A percentile compares a stretch with the other conserved stretches of the same genome.
These are phyloP conservation scores for Schwanniomyces sp. DNA, from an alignment of 805 yeast genomes.

Conservation along the genomic window DNA sequence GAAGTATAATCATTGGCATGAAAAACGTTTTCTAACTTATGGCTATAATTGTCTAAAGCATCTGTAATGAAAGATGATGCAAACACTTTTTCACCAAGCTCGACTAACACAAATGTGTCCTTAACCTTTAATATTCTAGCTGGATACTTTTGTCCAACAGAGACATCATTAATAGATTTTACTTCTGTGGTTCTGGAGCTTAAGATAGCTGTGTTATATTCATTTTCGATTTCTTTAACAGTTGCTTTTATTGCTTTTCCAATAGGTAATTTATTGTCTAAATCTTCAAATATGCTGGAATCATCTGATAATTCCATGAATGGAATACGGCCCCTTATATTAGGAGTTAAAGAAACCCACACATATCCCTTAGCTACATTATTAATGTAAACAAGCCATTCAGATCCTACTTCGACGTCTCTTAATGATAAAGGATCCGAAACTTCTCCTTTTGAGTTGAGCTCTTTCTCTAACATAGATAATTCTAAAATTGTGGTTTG, in stretches of 20 bases:
- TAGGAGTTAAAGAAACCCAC: conserved; percentile 72
- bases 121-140: conserved; percentile 61
- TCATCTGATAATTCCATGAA: conserved; percentile 63
- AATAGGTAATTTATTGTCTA: conserved; percentile 62
- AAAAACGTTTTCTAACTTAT: conserved; percentile 50
- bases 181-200: conserved; percentile 49
- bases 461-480: conserved; percentile 48
- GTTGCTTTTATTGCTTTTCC: conserved; percentile 68
- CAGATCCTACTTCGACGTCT: conserved; percentile 49
- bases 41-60: conserved; percentile 67
- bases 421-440: conserved; percentile 34
- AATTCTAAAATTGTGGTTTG: conserved; percentile 65
- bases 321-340: conserved; percentile 64
- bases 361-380: conserved; percentile 58
- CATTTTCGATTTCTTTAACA: conserved; percentile 54
- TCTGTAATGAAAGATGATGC: conserved; percentile 75
- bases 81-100: conserved; percentile 59
- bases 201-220: conserved; percentile 50
- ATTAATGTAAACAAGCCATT: conserved; percentile 62
- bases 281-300: conserved; percentile 43
- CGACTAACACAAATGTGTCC: conserved; percentile 63
- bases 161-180: conserved; percentile 46
- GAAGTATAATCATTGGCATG: conserved; percentile 53
- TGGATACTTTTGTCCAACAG: conserved; percentile 56
- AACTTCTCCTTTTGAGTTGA: conserved; percentile 23